Evolutionary conservation across 1,284 basidiomycete genomes (phyloP).

Genomic region (Marasmius tenuissimus): DNA sequence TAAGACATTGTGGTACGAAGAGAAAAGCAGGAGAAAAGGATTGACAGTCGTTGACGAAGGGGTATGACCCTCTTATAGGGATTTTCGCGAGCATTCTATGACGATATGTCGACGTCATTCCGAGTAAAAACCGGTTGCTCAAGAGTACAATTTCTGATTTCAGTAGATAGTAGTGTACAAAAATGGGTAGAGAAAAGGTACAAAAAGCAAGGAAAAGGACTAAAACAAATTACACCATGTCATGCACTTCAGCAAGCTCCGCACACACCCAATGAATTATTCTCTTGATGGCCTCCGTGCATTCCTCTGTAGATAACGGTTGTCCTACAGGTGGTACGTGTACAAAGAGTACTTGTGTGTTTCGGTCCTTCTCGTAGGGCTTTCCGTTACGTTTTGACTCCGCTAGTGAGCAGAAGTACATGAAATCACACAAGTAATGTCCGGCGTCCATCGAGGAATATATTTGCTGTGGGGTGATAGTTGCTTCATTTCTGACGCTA

Average conservation of each 20-base stretch:
- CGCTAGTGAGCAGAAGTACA: conserved; percentile 75
- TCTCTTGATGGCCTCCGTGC: conserved; percentile 62
- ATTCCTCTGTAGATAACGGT: conserved; percentile 61
- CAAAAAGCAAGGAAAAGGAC: background rate
- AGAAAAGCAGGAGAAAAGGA: conserved; percentile 3
- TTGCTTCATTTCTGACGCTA: conserved; percentile 6
- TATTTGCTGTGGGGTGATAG: conserved; percentile 44
- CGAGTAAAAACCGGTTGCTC: background rate
- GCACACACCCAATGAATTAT: conserved; percentile 60
- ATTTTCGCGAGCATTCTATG: background rate
- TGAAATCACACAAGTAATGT: conserved; percentile 74
- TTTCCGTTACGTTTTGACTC: conserved; percentile 57
- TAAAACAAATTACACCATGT: background rate
- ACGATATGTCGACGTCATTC: background rate
- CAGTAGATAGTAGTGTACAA: background rate
- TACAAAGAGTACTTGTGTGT: conserved; percentile 65
- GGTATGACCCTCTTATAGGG: background rate
- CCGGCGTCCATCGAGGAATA: conserved; percentile 75
- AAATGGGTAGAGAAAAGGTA: background rate
- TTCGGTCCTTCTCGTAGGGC: conserved; percentile 54
- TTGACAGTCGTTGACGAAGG: background rate
- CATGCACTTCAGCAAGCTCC: conserved; percentile 10
- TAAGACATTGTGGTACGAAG: conserved; percentile 53
- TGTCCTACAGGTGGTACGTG: conserved; percentile 68
- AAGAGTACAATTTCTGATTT: background rate